Conservation (phyloP, 805 yeast genomes). For the Yamadazyma tumulicola region DNA sequence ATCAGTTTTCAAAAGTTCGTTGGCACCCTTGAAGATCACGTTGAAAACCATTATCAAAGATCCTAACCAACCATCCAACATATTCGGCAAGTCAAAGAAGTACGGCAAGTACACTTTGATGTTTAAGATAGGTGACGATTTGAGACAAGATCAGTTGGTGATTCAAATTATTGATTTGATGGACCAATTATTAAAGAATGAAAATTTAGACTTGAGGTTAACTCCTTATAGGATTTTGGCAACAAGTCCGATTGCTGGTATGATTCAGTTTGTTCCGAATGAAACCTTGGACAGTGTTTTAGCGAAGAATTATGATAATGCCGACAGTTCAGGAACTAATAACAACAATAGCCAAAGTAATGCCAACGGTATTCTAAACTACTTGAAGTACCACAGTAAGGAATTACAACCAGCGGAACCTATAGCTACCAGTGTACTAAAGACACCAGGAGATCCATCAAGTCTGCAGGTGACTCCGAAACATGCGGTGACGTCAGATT, state of each 20-base stretch:
- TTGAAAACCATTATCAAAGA: conserved; percentile 51
- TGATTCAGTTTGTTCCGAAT: conserved; percentile 92
- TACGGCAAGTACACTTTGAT: conserved; percentile 67
- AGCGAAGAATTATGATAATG: conserved; percentile 7
- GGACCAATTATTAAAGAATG: conserved; percentile 85
- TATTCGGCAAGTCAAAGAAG: conserved; percentile 30
- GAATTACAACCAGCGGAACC: conserved; percentile 26
- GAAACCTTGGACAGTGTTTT: conserved; percentile 81
- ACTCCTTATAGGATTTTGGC: conserved; percentile 91
- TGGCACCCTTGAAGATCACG: conserved; percentile 82
- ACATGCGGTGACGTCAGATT: conserved; percentile 33
- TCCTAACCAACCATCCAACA: conserved; percentile 21
- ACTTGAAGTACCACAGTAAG: conserved; percentile 54
- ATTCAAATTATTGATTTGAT: conserved; percentile 87
- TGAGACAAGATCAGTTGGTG: conserved; percentile 95
- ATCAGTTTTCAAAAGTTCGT: conserved; percentile 84
- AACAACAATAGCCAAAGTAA: conserved; percentile 1
- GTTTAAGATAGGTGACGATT: conserved; percentile 94
- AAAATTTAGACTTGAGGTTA: conserved; percentile 81
- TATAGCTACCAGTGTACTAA: conserved; percentile 14
- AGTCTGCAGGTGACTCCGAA: not conserved
- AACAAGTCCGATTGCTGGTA: conserved; percentile 86
- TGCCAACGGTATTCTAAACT: conserved; percentile 72
- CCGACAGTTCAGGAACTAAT: conserved; percentile 1
- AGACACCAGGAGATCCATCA: conserved; percentile 3